Percentiles rank a stretch among this genome's conserved stretches.
These are phyloP conservation scores for Fonsecaea nubica DNA, from an alignment of 2,329 filamentous ascomycete species.

Conservation along the genomic window DNA sequence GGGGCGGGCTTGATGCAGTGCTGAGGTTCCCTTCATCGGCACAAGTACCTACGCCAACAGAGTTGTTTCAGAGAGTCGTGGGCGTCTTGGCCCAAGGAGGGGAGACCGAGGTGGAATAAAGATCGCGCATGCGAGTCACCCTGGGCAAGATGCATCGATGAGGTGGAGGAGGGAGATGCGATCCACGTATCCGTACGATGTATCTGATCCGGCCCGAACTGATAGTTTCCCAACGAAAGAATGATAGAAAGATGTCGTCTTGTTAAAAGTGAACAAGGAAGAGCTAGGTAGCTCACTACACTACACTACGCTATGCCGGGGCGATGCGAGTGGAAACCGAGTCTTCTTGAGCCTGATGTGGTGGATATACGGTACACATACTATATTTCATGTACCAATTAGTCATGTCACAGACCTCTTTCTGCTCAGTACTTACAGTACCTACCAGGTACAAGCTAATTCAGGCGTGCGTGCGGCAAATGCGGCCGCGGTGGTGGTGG, in stretches of 20 bases:
- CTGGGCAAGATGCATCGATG: not conserved
- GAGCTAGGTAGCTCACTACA: too few relatives aligned
- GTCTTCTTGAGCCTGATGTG: too few relatives aligned
- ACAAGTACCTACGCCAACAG: slow-evolving; percentile 28
- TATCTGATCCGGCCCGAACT: not conserved
- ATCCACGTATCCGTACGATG: not conserved
- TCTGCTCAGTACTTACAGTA: too few relatives aligned
- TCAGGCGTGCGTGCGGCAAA: too few relatives aligned
- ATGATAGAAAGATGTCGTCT: not conserved
- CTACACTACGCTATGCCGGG: too few relatives aligned
- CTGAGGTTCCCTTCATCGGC: slow-evolving; percentile 31
- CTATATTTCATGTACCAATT: too few relatives aligned
- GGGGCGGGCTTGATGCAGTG: slow-evolving; percentile 24
- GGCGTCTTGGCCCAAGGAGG: slow-evolving; percentile 12
- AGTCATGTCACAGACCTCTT: too few relatives aligned
- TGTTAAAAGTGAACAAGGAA: not conserved
- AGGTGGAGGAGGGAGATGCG: not conserved
- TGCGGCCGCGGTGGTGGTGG: too few relatives aligned
- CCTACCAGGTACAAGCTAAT: too few relatives aligned
- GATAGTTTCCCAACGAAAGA: not conserved
- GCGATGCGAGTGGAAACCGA: too few relatives aligned
- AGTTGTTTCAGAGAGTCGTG: slow-evolving; percentile 37
- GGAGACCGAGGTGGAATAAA: not conserved
- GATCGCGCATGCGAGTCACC: not conserved
- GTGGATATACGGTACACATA: too few relatives aligned